phyloP scores from a whole-genome alignment of 148 eudicot genomes.

The Persicaria tinctoria region DNA sequence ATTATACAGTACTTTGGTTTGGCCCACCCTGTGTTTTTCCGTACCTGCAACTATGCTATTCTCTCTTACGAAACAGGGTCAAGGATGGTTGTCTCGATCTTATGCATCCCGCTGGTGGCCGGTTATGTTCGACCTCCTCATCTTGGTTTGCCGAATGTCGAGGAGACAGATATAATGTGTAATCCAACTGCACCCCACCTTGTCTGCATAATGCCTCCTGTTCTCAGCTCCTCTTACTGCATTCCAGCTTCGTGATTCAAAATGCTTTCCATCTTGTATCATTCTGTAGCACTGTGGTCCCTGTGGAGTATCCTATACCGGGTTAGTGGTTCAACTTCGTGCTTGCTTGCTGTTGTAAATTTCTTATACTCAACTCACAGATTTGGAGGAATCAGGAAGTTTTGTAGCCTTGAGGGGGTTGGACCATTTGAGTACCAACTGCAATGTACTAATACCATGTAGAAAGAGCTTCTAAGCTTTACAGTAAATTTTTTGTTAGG shows the following conservation, averaged over 20 bases:
- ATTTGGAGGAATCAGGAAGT: neutral
- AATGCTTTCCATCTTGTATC: neutral
- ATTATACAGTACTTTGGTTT: neutral
- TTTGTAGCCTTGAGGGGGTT: neutral
- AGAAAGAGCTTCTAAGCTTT: neutral
- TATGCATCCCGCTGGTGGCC: constrained; percentile 80
- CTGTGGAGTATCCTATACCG: constrained; percentile 1
- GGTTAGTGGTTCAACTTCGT: neutral
- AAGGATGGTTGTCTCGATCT: constrained; percentile 62
- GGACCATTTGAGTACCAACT: neutral
- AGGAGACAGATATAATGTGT: constrained; percentile 64
- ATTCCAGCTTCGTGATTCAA: constrained; percentile 37
- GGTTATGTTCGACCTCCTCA: constrained; percentile 96
- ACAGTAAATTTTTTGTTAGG: neutral
- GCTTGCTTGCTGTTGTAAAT: constrained; percentile 10
- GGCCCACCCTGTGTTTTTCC: neutral
- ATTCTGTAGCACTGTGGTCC: constrained; percentile 7
- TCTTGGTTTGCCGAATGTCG: constrained; percentile 62
- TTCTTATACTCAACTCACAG: neutral
- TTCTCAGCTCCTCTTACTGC: constrained; percentile 87
- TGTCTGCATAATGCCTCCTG: constrained; percentile 85
- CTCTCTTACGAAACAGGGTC: constrained; percentile 46
- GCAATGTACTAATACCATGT: neutral
- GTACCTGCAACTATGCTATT: too few relatives aligned
- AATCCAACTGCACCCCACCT: constrained; percentile 96